A percentile compares a stretch with the other conserved stretches of the same genome.
Conservation (phyloP, 2,329 filamentous ascomycete genomes). For the Drechslerella dactyloides region DNA sequence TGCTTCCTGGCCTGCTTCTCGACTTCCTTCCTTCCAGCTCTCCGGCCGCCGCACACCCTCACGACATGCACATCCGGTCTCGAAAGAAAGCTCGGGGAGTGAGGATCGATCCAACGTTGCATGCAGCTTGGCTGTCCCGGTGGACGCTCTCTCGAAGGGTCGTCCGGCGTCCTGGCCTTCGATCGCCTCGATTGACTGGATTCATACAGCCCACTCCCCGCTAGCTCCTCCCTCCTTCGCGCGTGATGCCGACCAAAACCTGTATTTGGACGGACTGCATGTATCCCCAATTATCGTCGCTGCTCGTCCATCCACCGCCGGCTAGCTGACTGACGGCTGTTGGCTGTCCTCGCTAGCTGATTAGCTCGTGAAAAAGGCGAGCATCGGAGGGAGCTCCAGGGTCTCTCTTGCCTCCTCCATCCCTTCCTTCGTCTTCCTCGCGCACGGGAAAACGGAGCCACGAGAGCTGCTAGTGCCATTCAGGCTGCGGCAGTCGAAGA, state of each 20-base stretch:
- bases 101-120: constrained; percentile 7
- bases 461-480: not conserved
- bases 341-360: not conserved
- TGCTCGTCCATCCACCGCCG: no score
- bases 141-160: no score
- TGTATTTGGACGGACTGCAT: not conserved
- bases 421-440: not conserved
- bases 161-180: no score
- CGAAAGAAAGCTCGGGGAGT: no score
- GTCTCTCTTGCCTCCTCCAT: constrained; percentile 10
- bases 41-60: no score
- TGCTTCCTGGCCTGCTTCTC: no score
- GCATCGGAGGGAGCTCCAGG: constrained; percentile 6
- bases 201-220: not conserved
- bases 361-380: not conserved
- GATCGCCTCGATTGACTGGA: not conserved
- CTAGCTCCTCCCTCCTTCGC: constrained; percentile 6
- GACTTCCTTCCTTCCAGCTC: no score
- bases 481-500: not conserved
- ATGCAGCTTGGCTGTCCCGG: no score
- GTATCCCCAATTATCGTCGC: no score
- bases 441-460: constrained; percentile 1
- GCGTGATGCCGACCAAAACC: constrained; percentile 1
- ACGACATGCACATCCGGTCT: no score
- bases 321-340: no score